Base-by-base conservation (phyloP, 1,284 basidiomycete species). In the Sphagnurus paluster region DNA sequence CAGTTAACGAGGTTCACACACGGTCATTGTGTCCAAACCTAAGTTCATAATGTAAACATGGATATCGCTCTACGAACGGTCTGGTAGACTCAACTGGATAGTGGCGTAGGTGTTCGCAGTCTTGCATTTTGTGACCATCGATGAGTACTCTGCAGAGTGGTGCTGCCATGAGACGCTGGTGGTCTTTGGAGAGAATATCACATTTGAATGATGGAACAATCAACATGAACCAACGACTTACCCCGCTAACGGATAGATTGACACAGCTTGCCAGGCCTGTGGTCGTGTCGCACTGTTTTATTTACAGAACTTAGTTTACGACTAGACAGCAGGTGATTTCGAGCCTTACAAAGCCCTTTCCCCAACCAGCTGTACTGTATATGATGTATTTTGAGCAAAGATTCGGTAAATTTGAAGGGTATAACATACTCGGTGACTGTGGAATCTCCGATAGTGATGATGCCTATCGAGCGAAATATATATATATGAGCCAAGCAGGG, bases 1-100 rank as follows among this genome's bases (percentile, higher is more conserved):
- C 21, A 11, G 26, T 23, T 24, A 21, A 13, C n/a, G 2, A 21
- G 17, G 11, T 29, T 36, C 2, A 44, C 35, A 19, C 2, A 46
- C 44, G 44, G 24, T 46, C 37, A 23, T 46, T 46, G 29, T 46
- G 44, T 5, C 44, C 44, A 17, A 46, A 46, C 17, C 44, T 46
- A 23, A 14, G 16, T 2, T 9, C 21, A 20, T 9, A 1, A 4
- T 3, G 26, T 20, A 10, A 39, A 19, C 14, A 14, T 16, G 17
- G 14, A 16, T 29, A n/a, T 28, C 14, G 9, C 2, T 44, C 24
- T 2, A 8, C 3, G 6, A 16, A 5, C 9, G 3, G 6, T 25
- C 4, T 2, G 8, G 13, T 10, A 2, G 4, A 40, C 44, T 46
- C 44, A 40, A 43, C 44, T 46, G 44, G 21, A 46, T 46, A 10